Conservation (phyloP, 2,329 filamentous ascomycete genomes). For the Tolypocladium guangdongense region DNA sequence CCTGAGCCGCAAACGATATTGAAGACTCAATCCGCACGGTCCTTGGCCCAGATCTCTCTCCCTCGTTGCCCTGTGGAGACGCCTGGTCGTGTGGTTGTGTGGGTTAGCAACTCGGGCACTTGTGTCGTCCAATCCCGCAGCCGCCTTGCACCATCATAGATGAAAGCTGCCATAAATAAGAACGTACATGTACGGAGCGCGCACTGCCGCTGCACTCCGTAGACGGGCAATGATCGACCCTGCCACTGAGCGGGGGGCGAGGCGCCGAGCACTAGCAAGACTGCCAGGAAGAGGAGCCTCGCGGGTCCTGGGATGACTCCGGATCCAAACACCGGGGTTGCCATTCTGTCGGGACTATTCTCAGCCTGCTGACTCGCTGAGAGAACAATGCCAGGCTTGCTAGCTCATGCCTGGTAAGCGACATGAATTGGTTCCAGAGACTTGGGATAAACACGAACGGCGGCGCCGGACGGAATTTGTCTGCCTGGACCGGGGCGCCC, state of each 20-base stretch:
- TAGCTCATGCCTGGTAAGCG: neutral
- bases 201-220: neutral
- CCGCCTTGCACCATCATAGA: too few species aligned
- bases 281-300: neutral
- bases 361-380: neutral
- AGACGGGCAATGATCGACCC: neutral
- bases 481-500: neutral
- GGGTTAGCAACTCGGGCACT: neutral
- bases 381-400: neutral
- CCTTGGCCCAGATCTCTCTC: neutral
- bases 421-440: neutral
- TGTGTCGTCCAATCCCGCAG: neutral
- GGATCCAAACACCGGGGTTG: slow-evolving; percentile 2
- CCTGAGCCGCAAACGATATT: slow-evolving; percentile 1
- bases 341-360: slow-evolving; percentile 4
- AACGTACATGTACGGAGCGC: neutral
- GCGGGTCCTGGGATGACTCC: neutral
- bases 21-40: slow-evolving; percentile 1
- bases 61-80: neutral
- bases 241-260: neutral
- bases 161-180: neutral
- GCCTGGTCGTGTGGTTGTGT: neutral
- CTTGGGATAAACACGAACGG: neutral
- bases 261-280: neutral
- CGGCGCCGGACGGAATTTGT: neutral